Evolutionary conservation across 768 basidiomycete genomes (phyloP).

Genomic region (Agaricus bisporus): DNA sequence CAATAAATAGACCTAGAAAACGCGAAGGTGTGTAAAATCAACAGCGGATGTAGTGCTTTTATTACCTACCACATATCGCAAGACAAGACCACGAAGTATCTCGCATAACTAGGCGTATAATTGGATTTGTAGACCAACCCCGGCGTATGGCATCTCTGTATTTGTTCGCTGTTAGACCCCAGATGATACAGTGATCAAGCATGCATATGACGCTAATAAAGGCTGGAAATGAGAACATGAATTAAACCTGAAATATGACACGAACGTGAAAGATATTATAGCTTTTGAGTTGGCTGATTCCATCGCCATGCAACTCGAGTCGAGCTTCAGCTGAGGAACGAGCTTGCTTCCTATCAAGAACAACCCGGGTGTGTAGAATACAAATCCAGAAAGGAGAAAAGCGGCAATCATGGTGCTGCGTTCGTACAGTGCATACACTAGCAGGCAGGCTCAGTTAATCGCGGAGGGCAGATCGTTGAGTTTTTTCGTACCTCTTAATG

Average conservation of each 20-base stretch:
- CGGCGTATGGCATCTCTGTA: not conserved
- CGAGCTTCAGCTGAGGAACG: not conserved
- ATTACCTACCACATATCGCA: not conserved
- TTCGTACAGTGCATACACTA: not conserved
- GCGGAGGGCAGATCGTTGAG: not conserved
- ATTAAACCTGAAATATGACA: not conserved
- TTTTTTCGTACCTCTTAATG: not conserved
- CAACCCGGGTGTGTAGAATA: not conserved
- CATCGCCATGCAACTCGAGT: not conserved
- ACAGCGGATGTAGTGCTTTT: no score
- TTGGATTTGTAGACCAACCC: constrained; percentile 1
- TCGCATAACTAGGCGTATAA: constrained; percentile 1
- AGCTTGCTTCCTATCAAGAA: not conserved
- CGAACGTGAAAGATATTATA: not conserved
- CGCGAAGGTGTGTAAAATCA: not conserved
- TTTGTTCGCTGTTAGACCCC: not conserved
- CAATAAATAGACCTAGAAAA: not conserved
- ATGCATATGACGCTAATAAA: not conserved
- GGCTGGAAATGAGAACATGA: not conserved
- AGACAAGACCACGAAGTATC: not conserved
- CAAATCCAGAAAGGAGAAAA: not conserved
- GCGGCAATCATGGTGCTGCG: not conserved
- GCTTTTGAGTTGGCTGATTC: not conserved
- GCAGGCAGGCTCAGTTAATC: not conserved
- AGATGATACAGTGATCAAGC: not conserved